Evolutionary conservation across 2,329 filamentous ascomycete genomes (phyloP).

Genomic region (Trichophyton simii): DNA sequence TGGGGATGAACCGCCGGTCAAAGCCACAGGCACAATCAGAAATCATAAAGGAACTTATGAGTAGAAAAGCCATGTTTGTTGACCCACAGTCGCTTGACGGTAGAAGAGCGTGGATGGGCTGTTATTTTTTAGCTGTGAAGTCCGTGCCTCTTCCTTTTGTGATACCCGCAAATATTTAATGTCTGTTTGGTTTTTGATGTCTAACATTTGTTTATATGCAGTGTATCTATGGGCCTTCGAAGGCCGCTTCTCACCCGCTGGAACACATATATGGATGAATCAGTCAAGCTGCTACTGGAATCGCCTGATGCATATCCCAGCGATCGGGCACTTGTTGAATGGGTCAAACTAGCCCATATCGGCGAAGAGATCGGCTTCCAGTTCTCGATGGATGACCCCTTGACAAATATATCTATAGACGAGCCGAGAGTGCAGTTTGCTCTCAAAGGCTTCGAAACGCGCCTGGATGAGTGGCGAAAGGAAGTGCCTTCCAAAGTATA

Average conservation of each 20-base stretch:
- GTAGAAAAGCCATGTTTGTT: conserved; percentile 25
- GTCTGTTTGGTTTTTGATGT: neutral
- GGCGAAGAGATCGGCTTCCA: conserved; percentile 57
- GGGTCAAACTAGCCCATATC: conserved; percentile 48
- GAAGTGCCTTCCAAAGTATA: conserved; percentile 43
- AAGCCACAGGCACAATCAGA: conserved; percentile 24
- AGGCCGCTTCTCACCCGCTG: conserved; percentile 48
- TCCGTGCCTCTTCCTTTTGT: conserved; percentile 22
- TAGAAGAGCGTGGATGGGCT: conserved; percentile 47
- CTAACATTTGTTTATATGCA: conserved; percentile 18
- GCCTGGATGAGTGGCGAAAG: conserved; percentile 48
- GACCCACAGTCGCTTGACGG: conserved; percentile 45
- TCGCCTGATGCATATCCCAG: conserved; percentile 46
- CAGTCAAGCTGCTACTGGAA: conserved; percentile 44
- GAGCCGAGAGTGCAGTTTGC: conserved; percentile 54
- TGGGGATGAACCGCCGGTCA: conserved; percentile 56
- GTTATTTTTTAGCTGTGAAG: conserved; percentile 50
- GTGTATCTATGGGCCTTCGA: conserved; percentile 46
- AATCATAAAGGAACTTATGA: conserved; percentile 29
- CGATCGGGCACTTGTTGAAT: conserved; percentile 44
- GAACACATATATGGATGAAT: conserved; percentile 52
- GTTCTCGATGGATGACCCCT: conserved; percentile 55
- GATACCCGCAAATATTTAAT: neutral
- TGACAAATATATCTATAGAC: conserved; percentile 40
- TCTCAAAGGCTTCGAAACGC: conserved; percentile 51